Evolutionary conservation across 2,329 filamentous ascomycete genomes (phyloP).

Genomic region (Fonsecaea nubica): DNA sequence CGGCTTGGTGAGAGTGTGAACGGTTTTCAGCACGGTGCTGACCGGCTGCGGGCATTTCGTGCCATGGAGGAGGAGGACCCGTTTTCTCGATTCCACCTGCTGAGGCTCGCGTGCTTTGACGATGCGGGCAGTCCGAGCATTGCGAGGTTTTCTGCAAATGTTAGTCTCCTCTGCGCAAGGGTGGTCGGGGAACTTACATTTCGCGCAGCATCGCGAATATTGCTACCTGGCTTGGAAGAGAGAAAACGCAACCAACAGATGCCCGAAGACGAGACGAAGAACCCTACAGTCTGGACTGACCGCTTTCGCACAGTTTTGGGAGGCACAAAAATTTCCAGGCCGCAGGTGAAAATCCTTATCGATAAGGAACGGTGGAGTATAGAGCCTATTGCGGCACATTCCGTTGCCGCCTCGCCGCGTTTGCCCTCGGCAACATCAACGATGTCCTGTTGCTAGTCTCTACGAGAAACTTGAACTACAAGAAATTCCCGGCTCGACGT

Average conservation of each 20-base stretch:
- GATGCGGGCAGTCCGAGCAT: slow-evolving; percentile 90
- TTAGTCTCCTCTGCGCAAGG: background rate
- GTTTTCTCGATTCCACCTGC: slow-evolving; percentile 86
- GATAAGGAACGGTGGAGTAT: slow-evolving; percentile 1
- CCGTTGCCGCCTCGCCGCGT: background rate
- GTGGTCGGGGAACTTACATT: slow-evolving; percentile 47
- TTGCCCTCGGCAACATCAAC: background rate
- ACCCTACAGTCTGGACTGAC: background rate
- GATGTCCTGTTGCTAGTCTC: too few relatives aligned
- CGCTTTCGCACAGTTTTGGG: background rate
- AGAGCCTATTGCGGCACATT: background rate
- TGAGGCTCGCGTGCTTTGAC: slow-evolving; percentile 94
- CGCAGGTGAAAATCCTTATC: slow-evolving; percentile 2
- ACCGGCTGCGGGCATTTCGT: slow-evolving; percentile 82
- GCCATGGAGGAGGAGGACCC: slow-evolving; percentile 85
- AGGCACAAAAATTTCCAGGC: background rate
- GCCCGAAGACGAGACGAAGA: background rate
- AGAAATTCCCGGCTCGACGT: too few relatives aligned
- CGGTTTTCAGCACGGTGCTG: slow-evolving; percentile 82
- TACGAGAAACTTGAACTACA: too few relatives aligned
- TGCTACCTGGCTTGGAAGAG: background rate
- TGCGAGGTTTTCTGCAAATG: slow-evolving; percentile 65
- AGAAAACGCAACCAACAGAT: background rate
- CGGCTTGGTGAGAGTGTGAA: slow-evolving; percentile 83
- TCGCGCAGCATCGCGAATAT: slow-evolving; percentile 50